Percentiles rank a stretch among this genome's conserved stretches.
Conservation (phyloP, 1,284 basidiomycete genomes). For the Apiotrichum gamsii region DNA sequence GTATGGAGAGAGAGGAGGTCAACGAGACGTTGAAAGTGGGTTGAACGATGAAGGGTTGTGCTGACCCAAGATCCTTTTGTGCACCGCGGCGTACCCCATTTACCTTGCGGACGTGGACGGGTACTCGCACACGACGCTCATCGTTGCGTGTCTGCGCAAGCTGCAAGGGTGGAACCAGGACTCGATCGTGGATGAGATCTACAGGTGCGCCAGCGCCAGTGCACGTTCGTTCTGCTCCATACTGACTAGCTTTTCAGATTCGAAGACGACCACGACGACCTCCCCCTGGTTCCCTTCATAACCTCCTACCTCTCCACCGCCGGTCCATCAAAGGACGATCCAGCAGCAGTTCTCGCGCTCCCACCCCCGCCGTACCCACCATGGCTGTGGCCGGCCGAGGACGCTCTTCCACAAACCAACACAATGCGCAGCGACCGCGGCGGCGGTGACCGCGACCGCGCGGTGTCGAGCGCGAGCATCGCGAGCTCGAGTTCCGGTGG, state of each 20-base stretch:
- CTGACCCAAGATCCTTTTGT: constrained; percentile 28
- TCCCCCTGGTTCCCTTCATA: constrained; percentile 36
- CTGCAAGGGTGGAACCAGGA: constrained; percentile 42
- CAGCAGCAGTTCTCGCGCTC: constrained; percentile 23
- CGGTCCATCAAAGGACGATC: constrained; percentile 10
- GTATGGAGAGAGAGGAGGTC: constrained; percentile 37
- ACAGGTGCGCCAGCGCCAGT: constrained; percentile 35
- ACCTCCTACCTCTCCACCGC: constrained; percentile 27
- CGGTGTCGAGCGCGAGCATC: constrained; percentile 3
- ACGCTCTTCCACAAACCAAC: no score
- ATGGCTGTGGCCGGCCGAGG: constrained; percentile 34
- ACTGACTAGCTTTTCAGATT: constrained; percentile 22
- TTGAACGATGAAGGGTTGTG: not conserved
- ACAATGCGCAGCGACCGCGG: constrained; percentile 1
- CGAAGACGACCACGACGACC: constrained; percentile 41
- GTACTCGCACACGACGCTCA: constrained; percentile 40
- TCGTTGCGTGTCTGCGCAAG: constrained; percentile 40
- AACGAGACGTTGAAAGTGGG: constrained; percentile 38
- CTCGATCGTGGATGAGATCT: constrained; percentile 37
- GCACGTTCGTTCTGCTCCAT: not conserved
- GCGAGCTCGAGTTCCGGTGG: constrained; percentile 1
- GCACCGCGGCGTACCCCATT: constrained; percentile 34
- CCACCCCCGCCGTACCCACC: constrained; percentile 36
- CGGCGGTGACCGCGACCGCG: no score
- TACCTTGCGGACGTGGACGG: constrained; percentile 43